Conservation (phyloP, 139 green algal genomes). For the Yamagishiella unicocca region DNA sequence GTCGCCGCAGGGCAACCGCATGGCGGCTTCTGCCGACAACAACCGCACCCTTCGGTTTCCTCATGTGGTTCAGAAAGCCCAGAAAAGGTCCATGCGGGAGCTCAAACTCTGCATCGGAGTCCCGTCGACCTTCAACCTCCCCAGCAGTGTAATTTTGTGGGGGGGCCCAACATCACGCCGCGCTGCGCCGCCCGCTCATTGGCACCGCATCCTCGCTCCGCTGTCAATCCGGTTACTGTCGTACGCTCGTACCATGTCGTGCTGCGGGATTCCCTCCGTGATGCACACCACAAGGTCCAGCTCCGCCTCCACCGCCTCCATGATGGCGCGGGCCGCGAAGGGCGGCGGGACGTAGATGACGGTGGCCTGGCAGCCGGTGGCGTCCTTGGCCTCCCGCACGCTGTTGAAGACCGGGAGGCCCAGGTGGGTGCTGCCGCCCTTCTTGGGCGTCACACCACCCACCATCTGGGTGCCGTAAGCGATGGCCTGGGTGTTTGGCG, state of each 20-base stretch:
- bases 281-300: slow-evolving; percentile 98
- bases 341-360: slow-evolving; percentile 98
- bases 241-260: slow-evolving; percentile 90
- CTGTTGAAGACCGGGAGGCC: slow-evolving; percentile 96
- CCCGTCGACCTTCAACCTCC: no score
- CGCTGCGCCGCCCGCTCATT: no score
- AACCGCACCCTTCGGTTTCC: no score
- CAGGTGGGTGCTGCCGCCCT: slow-evolving; percentile 95
- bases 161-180: no score
- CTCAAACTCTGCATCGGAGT: no score
- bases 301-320: slow-evolving; percentile 96
- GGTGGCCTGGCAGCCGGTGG: slow-evolving; percentile 85
- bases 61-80: no score
- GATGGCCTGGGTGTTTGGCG: slow-evolving; percentile 90
- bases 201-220: not conserved
- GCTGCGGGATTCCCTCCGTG: slow-evolving; percentile 98
- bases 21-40: no score
- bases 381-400: slow-evolving; percentile 90
- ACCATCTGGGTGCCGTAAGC: slow-evolving; percentile 99
- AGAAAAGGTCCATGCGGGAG: no score
- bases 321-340: slow-evolving; percentile 94
- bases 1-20: no score
- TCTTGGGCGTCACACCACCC: slow-evolving; percentile 96
- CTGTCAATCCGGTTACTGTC: not conserved
- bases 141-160: no score